These are phyloP conservation scores for Gaeumannomyces tritici DNA, from an alignment of 2,329 filamentous ascomycete genomes.

Conservation along the genomic window DNA sequence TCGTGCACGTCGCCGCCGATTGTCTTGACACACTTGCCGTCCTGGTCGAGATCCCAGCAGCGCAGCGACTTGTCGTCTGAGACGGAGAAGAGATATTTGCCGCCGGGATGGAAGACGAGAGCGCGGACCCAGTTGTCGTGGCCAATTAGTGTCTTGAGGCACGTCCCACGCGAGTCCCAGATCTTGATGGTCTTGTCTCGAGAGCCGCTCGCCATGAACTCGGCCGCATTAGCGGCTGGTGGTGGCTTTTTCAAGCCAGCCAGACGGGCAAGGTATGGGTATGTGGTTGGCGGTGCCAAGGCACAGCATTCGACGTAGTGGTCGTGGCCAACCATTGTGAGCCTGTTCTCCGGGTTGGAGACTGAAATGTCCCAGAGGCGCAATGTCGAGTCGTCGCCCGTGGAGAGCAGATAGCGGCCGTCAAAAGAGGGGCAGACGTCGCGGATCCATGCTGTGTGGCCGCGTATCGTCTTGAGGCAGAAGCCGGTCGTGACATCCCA, in stretches of 20 bases:
- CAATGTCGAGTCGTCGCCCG: slow-evolving; percentile 72
- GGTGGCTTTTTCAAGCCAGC: slow-evolving; percentile 80
- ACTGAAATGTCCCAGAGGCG: slow-evolving; percentile 77
- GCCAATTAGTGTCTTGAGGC: slow-evolving; percentile 74
- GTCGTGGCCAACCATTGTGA: slow-evolving; percentile 77
- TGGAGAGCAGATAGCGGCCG: slow-evolving; percentile 73
- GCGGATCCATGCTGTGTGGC: slow-evolving; percentile 85
- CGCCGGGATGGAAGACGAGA: slow-evolving; percentile 81
- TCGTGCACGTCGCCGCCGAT: slow-evolving; percentile 62
- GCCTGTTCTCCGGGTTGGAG: slow-evolving; percentile 59
- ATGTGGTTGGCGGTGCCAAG: slow-evolving; percentile 71
- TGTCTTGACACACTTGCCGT: slow-evolving; percentile 80
- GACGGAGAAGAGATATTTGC: slow-evolving; percentile 79
- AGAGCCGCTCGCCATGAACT: slow-evolving; percentile 83
- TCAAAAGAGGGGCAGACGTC: slow-evolving; percentile 76
- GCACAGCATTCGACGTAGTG: slow-evolving; percentile 80
- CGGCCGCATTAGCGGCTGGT: slow-evolving; percentile 61
- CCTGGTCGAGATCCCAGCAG: slow-evolving; percentile 89
- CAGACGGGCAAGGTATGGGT: slow-evolving; percentile 65
- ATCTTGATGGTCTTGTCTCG: slow-evolving; percentile 85
- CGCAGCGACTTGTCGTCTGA: slow-evolving; percentile 86
- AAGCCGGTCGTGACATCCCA: slow-evolving; percentile 94
- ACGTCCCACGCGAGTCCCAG: slow-evolving; percentile 78
- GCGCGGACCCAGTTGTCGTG: slow-evolving; percentile 93
- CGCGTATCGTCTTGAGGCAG: slow-evolving; percentile 80